Conservation (phyloP, 805 yeast species). For the Yarrowia divulgata region DNA sequence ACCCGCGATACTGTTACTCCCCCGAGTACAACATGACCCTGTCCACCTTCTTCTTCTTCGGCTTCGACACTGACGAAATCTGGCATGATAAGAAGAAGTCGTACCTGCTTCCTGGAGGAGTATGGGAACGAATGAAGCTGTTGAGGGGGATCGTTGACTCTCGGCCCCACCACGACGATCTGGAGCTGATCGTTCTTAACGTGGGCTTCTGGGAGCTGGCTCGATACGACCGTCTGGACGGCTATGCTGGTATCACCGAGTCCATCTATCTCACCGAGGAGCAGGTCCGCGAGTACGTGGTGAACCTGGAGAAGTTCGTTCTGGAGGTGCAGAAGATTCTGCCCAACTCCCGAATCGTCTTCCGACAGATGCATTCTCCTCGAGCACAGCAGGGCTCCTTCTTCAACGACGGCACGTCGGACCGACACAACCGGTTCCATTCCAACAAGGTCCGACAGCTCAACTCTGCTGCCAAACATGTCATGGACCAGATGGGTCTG, state of each 20-base stretch:
- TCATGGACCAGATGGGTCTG: constrained; percentile 28
- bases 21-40: constrained; percentile 36
- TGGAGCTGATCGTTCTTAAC: constrained; percentile 36
- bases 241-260: constrained; percentile 25
- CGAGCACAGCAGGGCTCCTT: constrained; percentile 37
- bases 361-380: constrained; percentile 40
- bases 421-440: constrained; percentile 39
- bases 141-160: constrained; percentile 9
- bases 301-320: constrained; percentile 22
- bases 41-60: constrained; percentile 39
- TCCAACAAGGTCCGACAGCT: constrained; percentile 40
- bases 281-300: constrained; percentile 38
- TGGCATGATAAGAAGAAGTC: constrained; percentile 40
- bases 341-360: constrained; percentile 37
- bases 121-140: constrained; percentile 30
- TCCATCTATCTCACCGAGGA: constrained; percentile 32
- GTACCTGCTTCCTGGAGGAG: constrained; percentile 38
- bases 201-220: constrained; percentile 41
- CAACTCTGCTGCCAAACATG: constrained; percentile 37
- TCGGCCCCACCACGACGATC: constrained; percentile 33
- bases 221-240: constrained; percentile 37
- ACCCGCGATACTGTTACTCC: constrained; percentile 37
- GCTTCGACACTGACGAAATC: constrained; percentile 40
- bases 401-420: constrained; percentile 32
- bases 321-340: constrained; percentile 24